These are phyloP conservation scores for Hypocreales sp. DNA, from an alignment of 2,329 filamentous ascomycete species.

Conservation along the genomic window DNA sequence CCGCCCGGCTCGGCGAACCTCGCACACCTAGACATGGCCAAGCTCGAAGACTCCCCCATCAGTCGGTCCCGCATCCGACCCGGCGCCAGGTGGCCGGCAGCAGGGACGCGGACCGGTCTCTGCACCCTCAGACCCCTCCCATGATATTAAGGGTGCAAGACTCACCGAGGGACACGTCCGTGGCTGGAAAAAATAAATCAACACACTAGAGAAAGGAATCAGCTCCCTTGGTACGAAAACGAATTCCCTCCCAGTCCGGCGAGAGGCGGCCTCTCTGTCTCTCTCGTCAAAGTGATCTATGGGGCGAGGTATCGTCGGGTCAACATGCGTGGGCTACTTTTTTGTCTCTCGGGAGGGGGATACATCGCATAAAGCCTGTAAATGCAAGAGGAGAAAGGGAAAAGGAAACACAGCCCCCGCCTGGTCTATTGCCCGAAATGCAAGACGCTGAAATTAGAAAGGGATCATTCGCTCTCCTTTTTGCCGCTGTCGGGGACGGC, in stretches of 20 bases:
- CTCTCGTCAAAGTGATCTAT: constrained; percentile 25
- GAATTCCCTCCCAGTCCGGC: constrained; percentile 13
- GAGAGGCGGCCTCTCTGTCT: constrained; percentile 12
- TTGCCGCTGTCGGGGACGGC: constrained; percentile 40
- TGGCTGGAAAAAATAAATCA: constrained; percentile 3
- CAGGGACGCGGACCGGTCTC: too few relatives aligned
- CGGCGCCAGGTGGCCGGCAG: too few relatives aligned
- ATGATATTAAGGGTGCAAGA: constrained; percentile 1
- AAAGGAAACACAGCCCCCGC: constrained; percentile 19
- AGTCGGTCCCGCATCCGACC: too few relatives aligned
- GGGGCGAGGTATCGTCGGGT: constrained; percentile 34
- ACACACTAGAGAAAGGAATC: constrained; percentile 6
- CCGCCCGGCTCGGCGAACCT: too few relatives aligned
- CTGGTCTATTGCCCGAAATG: constrained; percentile 37
- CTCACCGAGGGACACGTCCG: constrained; percentile 2
- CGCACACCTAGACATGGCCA: too few relatives aligned
- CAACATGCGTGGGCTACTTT: constrained; percentile 28
- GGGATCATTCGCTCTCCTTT: constrained; percentile 29
- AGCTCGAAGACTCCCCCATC: too few relatives aligned
- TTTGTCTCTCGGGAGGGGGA: too few relatives aligned
- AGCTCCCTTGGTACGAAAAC: too few relatives aligned
- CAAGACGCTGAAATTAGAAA: constrained; percentile 21
- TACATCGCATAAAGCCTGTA: constrained; percentile 30
- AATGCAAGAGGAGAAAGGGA: constrained; percentile 29
- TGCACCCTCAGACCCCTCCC: too few relatives aligned